phyloP scores from a whole-genome alignment of 2,329 filamentous ascomycete species.

The Paramyrothecium sp. region DNA sequence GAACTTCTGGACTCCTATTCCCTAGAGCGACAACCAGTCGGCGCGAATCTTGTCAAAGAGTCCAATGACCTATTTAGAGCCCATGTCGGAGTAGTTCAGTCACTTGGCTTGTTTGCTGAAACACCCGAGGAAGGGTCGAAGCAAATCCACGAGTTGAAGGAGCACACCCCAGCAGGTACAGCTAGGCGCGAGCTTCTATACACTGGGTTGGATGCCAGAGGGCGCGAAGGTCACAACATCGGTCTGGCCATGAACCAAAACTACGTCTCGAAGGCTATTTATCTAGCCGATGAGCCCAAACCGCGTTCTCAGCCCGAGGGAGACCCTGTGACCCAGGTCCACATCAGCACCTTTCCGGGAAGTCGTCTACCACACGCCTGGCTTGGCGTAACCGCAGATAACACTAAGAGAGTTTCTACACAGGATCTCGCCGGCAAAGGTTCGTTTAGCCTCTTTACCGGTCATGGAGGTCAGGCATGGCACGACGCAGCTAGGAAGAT shows the following conservation, averaged over 20 bases:
- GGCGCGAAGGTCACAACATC: conserved; percentile 52
- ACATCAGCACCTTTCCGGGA: conserved; percentile 56
- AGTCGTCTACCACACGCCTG: conserved; percentile 61
- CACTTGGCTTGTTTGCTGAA: conserved; percentile 40
- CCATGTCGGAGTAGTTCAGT: conserved; percentile 43
- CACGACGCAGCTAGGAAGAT: not conserved
- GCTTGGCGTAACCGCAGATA: conserved; percentile 48
- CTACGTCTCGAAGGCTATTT: conserved; percentile 46
- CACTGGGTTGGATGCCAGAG: conserved; percentile 37
- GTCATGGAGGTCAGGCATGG: conserved; percentile 4
- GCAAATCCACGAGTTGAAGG: conserved; percentile 39
- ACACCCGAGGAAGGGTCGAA: conserved; percentile 35
- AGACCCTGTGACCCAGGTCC: conserved; percentile 41
- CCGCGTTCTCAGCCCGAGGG: conserved; percentile 14
- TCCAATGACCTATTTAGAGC: conserved; percentile 57
- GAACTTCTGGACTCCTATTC: conserved; percentile 41
- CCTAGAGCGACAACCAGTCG: conserved; percentile 48
- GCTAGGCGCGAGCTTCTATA: conserved; percentile 36
- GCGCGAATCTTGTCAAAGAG: conserved; percentile 44
- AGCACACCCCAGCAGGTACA: conserved; percentile 32
- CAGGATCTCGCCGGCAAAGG: conserved; percentile 6
- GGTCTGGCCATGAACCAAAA: conserved; percentile 60
- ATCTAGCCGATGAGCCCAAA: conserved; percentile 37
- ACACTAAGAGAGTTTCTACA: conserved; percentile 1
- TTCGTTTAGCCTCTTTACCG: conserved; percentile 4